Evolutionary conservation across 768 basidiomycete species (phyloP).

Genomic region (Cyathus striatus): DNA sequence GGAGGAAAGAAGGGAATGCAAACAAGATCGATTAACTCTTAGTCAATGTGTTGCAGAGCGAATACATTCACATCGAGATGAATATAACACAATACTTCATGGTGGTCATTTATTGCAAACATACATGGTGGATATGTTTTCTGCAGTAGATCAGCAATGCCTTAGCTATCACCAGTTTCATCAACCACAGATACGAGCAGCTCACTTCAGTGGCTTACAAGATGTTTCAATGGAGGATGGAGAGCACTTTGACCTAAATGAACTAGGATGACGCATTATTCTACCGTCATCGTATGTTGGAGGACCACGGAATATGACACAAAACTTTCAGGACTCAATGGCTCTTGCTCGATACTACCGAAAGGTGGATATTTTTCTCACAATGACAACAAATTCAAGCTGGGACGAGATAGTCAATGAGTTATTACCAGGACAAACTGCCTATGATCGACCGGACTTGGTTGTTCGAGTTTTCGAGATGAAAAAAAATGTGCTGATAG

Average conservation of each 20-base stretch:
- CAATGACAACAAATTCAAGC: constrained; percentile 45
- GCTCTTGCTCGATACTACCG: constrained; percentile 31
- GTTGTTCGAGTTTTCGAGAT: constrained; percentile 42
- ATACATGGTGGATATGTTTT: constrained; percentile 30
- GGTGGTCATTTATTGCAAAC: constrained; percentile 32
- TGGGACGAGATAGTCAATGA: constrained; percentile 43
- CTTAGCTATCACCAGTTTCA: constrained; percentile 25
- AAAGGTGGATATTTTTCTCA: constrained; percentile 43
- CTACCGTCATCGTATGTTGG: constrained; percentile 38
- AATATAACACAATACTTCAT: constrained; percentile 23
- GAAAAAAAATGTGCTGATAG: constrained; percentile 25
- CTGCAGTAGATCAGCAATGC: constrained; percentile 28
- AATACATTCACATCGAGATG: constrained; percentile 15
- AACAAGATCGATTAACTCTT: no score
- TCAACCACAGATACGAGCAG: constrained; percentile 27
- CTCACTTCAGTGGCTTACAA: constrained; percentile 17
- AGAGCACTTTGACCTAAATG: constrained; percentile 16
- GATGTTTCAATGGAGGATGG: constrained; percentile 21
- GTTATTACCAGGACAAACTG: constrained; percentile 32
- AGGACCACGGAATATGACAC: constrained; percentile 34
- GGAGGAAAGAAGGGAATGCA: no score
- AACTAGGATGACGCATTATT: constrained; percentile 26
- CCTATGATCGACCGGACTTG: constrained; percentile 41
- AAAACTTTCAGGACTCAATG: constrained; percentile 39
- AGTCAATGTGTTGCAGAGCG: constrained; percentile 26